Percentiles rank a stretch among this genome's conserved stretches.
Conservation (phyloP, 2,329 filamentous ascomycete genomes). For the Clarireedia paspali region DNA sequence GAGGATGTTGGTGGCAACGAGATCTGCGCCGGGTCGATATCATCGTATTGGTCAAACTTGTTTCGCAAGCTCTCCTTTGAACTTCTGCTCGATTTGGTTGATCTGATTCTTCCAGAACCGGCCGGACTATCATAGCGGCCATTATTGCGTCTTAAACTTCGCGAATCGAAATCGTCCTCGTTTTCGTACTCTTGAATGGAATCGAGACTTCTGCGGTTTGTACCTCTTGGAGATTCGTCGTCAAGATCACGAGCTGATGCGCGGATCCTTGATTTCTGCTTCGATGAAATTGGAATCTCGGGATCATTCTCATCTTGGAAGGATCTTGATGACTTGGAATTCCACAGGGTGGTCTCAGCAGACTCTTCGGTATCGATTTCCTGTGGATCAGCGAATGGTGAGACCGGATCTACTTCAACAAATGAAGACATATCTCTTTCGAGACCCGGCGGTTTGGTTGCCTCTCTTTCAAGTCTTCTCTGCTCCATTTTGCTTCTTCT, state of each 20-base stretch:
- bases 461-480: constrained; percentile 40
- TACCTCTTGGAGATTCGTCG: constrained; percentile 23
- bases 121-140: constrained; percentile 22
- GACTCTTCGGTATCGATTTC: constrained; percentile 25
- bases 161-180: constrained; percentile 29
- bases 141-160: constrained; percentile 31
- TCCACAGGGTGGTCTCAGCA: constrained; percentile 22
- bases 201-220: constrained; percentile 24
- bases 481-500: constrained; percentile 42
- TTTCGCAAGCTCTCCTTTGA: constrained; percentile 22
- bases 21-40: constrained; percentile 25
- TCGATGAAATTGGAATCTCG: background rate
- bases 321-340: constrained; percentile 28
- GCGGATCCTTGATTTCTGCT: constrained; percentile 27
- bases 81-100: constrained; percentile 15
- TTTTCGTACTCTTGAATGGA: constrained; percentile 27
- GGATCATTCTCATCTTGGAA: constrained; percentile 14
- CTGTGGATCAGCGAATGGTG: constrained; percentile 23
- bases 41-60: constrained; percentile 18
- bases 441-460: constrained; percentile 29
- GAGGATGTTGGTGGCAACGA: constrained; percentile 24
- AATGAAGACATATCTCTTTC: constrained; percentile 21
- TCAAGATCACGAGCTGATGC: constrained; percentile 31
- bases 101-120: constrained; percentile 17
- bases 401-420: constrained; percentile 12